Conservation (phyloP, 1,139 yeast species). For the Magnusiomyces ingens region DNA sequence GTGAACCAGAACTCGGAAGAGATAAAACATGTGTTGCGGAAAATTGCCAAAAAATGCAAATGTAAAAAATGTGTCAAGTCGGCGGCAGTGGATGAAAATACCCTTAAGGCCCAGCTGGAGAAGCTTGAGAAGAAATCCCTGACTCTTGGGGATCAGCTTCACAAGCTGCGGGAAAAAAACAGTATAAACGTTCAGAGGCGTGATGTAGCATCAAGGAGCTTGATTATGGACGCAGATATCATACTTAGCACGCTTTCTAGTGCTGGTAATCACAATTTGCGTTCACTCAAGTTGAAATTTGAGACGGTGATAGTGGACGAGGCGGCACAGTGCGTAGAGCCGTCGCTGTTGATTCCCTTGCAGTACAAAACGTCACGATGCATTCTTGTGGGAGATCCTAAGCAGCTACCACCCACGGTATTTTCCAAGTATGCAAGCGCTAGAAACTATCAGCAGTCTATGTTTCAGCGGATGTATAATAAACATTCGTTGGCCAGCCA, state of each 20-base stretch:
- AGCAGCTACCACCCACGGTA: slow-evolving; percentile 95
- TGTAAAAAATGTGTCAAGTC: slow-evolving; percentile 12
- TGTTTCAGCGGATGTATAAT: slow-evolving; percentile 88
- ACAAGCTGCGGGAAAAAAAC: slow-evolving; percentile 29
- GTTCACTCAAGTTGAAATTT: slow-evolving; percentile 65
- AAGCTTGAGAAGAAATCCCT: too few species aligned
- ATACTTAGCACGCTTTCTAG: slow-evolving; percentile 91
- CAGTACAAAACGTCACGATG: slow-evolving; percentile 86
- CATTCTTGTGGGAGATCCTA: slow-evolving; percentile 98
- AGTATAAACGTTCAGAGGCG: background rate
- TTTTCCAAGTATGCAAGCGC: slow-evolving; percentile 79
- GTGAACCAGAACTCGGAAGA: slow-evolving; percentile 10
- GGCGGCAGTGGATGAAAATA: too few species aligned
- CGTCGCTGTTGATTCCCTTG: slow-evolving; percentile 84
- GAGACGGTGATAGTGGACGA: slow-evolving; percentile 95
- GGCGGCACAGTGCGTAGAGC: slow-evolving; percentile 95
- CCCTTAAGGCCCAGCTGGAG: too few species aligned
- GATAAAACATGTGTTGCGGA: slow-evolving; percentile 37
- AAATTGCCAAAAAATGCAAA: slow-evolving; percentile 48
- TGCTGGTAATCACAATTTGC: slow-evolving; percentile 81
- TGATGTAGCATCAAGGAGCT: too few species aligned
- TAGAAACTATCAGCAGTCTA: slow-evolving; percentile 75
- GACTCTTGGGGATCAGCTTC: slow-evolving; percentile 1
- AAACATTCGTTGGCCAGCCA: slow-evolving; percentile 55
- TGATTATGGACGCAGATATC: slow-evolving; percentile 66